Evolutionary conservation across 2,329 filamentous ascomycete genomes (phyloP), one percentile per base, ranked within the genome.

Genomic region (Xylariaceae sp.): DNA sequence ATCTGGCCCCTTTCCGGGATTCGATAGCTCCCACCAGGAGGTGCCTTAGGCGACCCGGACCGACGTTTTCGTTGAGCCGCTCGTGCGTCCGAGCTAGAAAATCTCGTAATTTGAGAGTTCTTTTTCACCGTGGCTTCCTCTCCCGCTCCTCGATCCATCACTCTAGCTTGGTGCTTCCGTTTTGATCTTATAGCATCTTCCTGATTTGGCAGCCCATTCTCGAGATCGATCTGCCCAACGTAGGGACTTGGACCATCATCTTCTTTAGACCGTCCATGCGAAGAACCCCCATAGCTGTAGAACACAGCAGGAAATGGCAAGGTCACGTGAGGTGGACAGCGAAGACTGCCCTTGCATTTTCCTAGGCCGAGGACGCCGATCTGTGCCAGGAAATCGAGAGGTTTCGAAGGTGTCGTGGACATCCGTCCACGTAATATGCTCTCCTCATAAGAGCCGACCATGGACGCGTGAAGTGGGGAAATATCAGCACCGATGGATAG

Each of bases 381-480:
- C 65, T 97, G 90, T 27, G 94, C 94, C 6, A 95, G 79, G 63
- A 99, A 99, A 57, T 96, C 86, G 6, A 99, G 74, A 6, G 94
- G 92, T 57, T 89, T 91, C 1, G 92, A 97, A 0, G 94, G 92
- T 2, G 86, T 94, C 1, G 91, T 96, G 27, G 94, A 97, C 94
- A 99, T 99, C 54, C 94, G 83, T 36, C 94, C 94, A 42, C 90
- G 84, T 2, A 99, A 74, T 52, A 99, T 96, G 27, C 90, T 96
- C 70, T 99, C 94, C 69, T 99, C 94, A 60, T 96, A 99, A 1
- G 92, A 96, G 2, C 94, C 94, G 2, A 97, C 92, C 87, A 99
- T 95, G 3, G 91, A 91, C 9, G 92, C 91, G 68, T 95, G 88
- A 27, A 94, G 73, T 4, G 89, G 86, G 2, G 89, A 90, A 2